Conservation (phyloP, 768 basidiomycete genomes). For the Clathrus columnatus region DNA sequence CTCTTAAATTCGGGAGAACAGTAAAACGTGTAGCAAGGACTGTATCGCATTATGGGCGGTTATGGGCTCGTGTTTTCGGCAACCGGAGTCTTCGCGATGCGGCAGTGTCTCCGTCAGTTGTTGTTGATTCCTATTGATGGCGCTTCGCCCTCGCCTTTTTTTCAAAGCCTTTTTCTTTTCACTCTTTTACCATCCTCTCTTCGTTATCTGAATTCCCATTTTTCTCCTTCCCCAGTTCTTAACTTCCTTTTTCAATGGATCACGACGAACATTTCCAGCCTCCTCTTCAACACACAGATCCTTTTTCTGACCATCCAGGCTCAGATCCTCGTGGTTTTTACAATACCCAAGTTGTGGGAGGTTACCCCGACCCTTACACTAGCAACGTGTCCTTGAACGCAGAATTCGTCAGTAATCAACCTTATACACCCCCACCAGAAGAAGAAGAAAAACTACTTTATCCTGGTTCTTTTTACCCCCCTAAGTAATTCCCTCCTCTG, state of each 20-base stretch:
- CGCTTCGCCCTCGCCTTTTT: neutral
- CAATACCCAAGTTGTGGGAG: constrained; percentile 25
- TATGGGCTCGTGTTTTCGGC: neutral
- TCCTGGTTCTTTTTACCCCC: constrained; percentile 54
- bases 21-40: neutral
- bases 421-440: constrained; percentile 55
- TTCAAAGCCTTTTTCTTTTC: neutral
- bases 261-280: constrained; percentile 3
- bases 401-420: constrained; percentile 35
- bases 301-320: constrained; percentile 63
- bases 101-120: neutral
- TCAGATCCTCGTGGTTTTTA: constrained; percentile 42
- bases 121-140: neutral
- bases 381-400: constrained; percentile 49
- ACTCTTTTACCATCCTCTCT: neutral
- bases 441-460: constrained; percentile 67
- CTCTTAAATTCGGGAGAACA: neutral
- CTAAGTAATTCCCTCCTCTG: constrained; percentile 36
- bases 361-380: constrained; percentile 1
- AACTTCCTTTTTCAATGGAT: constrained; percentile 6
- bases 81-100: neutral
- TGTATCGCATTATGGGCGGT: neutral
- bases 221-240: too few relatives aligned
- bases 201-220: neutral
- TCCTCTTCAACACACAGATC: constrained; percentile 34